Conservation (phyloP, 345 rosid genomes). For the Salix viminalis region DNA sequence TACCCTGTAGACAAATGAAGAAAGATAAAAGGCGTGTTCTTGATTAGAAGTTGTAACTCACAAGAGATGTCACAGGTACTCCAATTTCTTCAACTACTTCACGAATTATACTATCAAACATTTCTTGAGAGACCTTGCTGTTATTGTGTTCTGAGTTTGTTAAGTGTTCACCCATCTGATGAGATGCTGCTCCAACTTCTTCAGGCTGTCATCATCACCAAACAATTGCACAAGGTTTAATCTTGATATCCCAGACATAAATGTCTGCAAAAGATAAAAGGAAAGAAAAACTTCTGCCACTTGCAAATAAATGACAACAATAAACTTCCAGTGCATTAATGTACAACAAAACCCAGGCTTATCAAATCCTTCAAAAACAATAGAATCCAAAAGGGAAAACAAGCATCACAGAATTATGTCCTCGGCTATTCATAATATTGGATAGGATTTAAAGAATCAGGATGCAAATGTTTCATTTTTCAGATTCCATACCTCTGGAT, state of each 20-base stretch:
- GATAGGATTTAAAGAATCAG: not conserved
- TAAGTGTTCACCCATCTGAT: slow-evolving; percentile 22
- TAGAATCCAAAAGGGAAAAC: not conserved
- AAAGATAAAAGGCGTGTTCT: not conserved
- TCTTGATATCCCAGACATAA: not conserved
- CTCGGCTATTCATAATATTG: not conserved
- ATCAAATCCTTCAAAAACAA: not conserved
- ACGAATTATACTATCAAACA: slow-evolving; percentile 72
- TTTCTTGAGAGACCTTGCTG: slow-evolving; percentile 54
- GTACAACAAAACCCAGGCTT: not conserved
- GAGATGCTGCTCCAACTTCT: slow-evolving; percentile 48
- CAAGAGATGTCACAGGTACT: slow-evolving; percentile 68
- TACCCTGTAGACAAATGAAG: not conserved
- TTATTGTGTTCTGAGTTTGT: slow-evolving; percentile 35
- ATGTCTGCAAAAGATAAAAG: not conserved
- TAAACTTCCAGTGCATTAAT: not conserved
- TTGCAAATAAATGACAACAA: not conserved
- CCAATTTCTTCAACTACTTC: slow-evolving; percentile 94
- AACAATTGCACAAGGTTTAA: slow-evolving; percentile 1
- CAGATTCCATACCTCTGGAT: slow-evolving; percentile 66
- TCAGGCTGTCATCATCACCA: slow-evolving; percentile 51
- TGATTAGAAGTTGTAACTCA: slow-evolving; percentile 30
- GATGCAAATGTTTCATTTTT: not conserved
- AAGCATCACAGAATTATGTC: not conserved
- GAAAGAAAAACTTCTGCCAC: not conserved